Conservation (phyloP, 1,139 yeast species). For the Kodamaea sp. region DNA sequence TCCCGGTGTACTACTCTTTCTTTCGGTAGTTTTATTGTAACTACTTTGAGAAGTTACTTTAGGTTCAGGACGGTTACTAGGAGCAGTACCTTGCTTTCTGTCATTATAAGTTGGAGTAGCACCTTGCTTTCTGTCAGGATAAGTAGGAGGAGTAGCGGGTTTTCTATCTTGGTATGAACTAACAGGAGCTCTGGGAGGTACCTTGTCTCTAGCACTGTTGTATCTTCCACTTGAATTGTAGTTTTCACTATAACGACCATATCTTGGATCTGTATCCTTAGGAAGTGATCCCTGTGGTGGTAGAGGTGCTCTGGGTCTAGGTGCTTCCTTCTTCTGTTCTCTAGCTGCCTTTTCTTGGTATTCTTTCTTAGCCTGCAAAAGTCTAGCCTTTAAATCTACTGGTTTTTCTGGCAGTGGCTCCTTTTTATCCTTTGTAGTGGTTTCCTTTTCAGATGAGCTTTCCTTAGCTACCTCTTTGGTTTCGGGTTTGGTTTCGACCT, state of each 20-base stretch:
- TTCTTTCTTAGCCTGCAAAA: constrained; percentile 28
- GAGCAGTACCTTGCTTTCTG: constrained; percentile 1
- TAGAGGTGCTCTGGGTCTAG: constrained; percentile 11
- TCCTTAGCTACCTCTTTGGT: too few species aligned
- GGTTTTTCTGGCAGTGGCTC: constrained; percentile 11
- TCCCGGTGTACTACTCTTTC: too few species aligned
- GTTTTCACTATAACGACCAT: constrained; percentile 9
- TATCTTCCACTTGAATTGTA: constrained; percentile 1
- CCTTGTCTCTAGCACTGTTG: constrained; percentile 5
- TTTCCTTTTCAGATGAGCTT: neutral
- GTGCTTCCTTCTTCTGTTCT: constrained; percentile 7
- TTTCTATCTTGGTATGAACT: constrained; percentile 7
- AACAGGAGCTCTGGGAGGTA: neutral
- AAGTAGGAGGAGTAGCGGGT: constrained; percentile 5
- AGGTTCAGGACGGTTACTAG: too few species aligned
- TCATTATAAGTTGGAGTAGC: constrained; percentile 1
- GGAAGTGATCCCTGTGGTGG: constrained; percentile 13
- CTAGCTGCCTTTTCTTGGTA: constrained; percentile 14
- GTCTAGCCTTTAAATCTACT: constrained; percentile 21
- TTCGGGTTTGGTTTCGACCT: neutral
- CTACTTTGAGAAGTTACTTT: too few species aligned
- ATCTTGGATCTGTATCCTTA: constrained; percentile 6
- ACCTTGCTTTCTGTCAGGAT: constrained; percentile 2
- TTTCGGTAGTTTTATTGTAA: constrained; percentile 1
- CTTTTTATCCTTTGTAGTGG: constrained; percentile 4